Evolutionary conservation across 345 rosid species (phyloP), one percentile per base, ranked within the genome.

Genomic region (Cardamine chenopodiifolia): DNA sequence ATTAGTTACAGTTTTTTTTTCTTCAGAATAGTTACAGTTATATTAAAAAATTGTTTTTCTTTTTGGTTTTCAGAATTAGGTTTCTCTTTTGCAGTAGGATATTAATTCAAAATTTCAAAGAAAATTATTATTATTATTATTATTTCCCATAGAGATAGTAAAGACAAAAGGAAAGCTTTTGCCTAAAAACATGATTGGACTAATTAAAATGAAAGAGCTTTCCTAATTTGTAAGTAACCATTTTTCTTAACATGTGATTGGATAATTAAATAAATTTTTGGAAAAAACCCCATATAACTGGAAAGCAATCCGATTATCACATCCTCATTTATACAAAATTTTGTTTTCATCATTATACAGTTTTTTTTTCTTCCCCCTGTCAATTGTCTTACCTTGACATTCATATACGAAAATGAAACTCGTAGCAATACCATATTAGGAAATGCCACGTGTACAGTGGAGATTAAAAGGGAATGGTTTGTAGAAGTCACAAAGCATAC

Each of bases 361-460:
- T 25, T 25, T 3, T 28, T 28, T 28, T 28, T 28, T 4, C 5
- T 28, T 1, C 32, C 8, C 40, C 40, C 4, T 35, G 40, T 35
- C 4, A 35, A 11, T 35, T 35, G 39, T 35, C 12, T 35, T 9
- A 35, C 39, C 40, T 35, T 35, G 40, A 3, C 13, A 35, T 10
- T 35, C 15, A 11, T 35, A 20, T 35, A 19, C 11, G 45, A 34
- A 58, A 32, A 9, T 58, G 31, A 31, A 57, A 56, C 13, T 22
- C 7, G 10, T 1, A 29, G 13, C 2, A 8, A 7, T 55, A 26
- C 3, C n/a, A 29, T 29, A 20, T 7, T 3, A 15, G 18, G 15
- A 50, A 58, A 74, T 11, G 73, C 60, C 72, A 74, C 72, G 53
- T 75, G 47, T 75, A 59, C 39, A 62, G 56, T 68, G 20, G 45